Evolutionary conservation across 2,329 filamentous ascomycete species (phyloP).

Genomic region (Rosellinia necatrix): DNA sequence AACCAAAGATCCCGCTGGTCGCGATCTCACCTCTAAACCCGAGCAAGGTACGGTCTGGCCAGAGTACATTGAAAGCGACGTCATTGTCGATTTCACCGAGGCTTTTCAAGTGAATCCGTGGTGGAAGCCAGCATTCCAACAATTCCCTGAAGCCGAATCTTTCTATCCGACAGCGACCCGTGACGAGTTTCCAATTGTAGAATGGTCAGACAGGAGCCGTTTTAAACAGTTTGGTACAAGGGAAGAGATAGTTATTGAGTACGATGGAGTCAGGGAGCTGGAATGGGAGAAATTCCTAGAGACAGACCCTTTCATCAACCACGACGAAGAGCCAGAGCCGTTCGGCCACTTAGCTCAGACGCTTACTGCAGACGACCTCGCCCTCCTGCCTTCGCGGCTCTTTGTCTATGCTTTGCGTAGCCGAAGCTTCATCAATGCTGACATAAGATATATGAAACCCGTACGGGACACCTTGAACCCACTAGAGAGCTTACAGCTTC

Average conservation of each 20-base stretch:
- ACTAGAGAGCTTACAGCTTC: conserved; percentile 26
- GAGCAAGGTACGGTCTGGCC: conserved; percentile 23
- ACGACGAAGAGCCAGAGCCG: conserved; percentile 6
- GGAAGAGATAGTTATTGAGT: conserved; percentile 26
- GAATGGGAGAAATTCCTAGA: conserved; percentile 24
- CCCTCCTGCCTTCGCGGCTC: conserved; percentile 24
- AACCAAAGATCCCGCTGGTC: conserved; percentile 24
- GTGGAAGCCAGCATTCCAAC: conserved; percentile 28
- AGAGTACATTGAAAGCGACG: conserved; percentile 27
- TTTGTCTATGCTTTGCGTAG: conserved; percentile 28
- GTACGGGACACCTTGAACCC: conserved; percentile 23
- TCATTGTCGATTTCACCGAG: conserved; percentile 28
- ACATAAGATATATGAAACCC: conserved; percentile 23
- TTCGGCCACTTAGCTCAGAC: conserved; percentile 16
- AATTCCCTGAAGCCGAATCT: conserved; percentile 23
- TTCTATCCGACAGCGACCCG: conserved; percentile 21
- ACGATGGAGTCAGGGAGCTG: conserved; percentile 23
- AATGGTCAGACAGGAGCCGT: conserved; percentile 26
- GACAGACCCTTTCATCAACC: conserved; percentile 20
- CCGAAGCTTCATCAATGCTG: conserved; percentile 27
- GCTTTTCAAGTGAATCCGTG: conserved; percentile 26
- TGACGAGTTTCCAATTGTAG: conserved; percentile 25
- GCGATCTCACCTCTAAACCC: conserved; percentile 19
- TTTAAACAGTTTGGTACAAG: conserved; percentile 7
- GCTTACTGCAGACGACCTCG: conserved; percentile 20